A percentile compares a stretch with the other conserved stretches of the same genome.
phyloP scores from a whole-genome alignment of 106 monocot genomes.

The Acorus calamus region DNA sequence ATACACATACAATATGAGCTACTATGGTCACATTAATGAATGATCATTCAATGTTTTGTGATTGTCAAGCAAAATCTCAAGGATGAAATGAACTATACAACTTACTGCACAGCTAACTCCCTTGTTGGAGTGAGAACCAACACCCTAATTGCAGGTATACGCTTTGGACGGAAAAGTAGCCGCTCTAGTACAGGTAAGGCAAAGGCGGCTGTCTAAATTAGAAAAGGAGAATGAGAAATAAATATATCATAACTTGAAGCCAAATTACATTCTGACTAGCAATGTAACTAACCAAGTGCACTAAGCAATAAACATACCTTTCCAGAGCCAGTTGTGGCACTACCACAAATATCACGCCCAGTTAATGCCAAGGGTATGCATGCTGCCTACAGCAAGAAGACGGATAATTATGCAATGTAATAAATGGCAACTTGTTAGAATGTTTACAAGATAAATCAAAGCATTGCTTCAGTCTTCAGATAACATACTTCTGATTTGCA shows the following conservation, averaged over 20 bases:
- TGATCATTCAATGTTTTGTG: too few species aligned
- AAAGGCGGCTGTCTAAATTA: conserved; percentile 88
- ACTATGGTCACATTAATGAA: too few species aligned
- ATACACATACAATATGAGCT: too few species aligned
- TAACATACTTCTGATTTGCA: too few species aligned
- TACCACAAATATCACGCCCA: conserved; percentile 97
- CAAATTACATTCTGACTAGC: background rate
- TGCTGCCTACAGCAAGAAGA: conserved; percentile 52
- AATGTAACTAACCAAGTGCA: background rate
- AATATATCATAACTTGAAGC: conserved; percentile 4
- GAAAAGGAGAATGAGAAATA: conserved; percentile 1
- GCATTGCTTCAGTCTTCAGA: too few species aligned
- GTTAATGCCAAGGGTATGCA: conserved; percentile 92
- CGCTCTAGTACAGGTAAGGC: conserved; percentile 85
- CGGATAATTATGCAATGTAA: background rate
- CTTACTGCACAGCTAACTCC: conserved; percentile 95
- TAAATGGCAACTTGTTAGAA: too few species aligned
- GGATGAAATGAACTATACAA: conserved; percentile 2
- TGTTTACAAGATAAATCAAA: too few species aligned
- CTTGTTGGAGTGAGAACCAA: conserved; percentile 91
- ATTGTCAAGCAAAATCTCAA: background rate
- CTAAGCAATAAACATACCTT: conserved; percentile 41
- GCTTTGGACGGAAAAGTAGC: conserved; percentile 84
- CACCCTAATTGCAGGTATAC: conserved; percentile 79
- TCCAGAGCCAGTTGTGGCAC: conserved; percentile 95